Conservation (phyloP, 306 rosid species). For the Senna tora region DNA sequence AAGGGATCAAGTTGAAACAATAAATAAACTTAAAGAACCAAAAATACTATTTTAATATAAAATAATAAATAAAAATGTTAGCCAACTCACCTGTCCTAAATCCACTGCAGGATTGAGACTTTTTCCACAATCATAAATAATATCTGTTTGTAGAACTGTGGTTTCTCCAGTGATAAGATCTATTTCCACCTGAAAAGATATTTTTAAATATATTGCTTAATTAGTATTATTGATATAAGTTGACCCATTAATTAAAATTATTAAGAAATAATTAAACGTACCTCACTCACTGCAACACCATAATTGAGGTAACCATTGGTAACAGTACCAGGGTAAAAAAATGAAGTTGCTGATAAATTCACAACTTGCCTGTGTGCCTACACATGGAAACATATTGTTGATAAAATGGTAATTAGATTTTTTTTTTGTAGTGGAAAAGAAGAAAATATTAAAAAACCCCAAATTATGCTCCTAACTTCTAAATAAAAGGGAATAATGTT, state of each 20-base stretch:
- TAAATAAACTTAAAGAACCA: neutral
- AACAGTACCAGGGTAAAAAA: conserved; percentile 48
- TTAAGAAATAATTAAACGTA: conserved; percentile 23
- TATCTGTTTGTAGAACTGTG: conserved; percentile 67
- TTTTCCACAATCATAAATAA: conserved; percentile 91
- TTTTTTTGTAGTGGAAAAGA: neutral
- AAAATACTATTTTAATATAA: too few relatives aligned
- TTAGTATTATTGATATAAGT: neutral
- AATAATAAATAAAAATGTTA: neutral
- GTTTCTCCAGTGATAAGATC: conserved; percentile 85
- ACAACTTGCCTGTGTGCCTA: conserved; percentile 75
- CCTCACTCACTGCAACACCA: conserved; percentile 96
- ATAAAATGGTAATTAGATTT: conserved; percentile 3
- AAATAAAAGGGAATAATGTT: neutral
- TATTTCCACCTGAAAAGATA: conserved; percentile 74
- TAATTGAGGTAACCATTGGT: conserved; percentile 63
- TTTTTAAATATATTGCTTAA: neutral
- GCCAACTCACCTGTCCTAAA: conserved; percentile 79
- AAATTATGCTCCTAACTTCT: conserved; percentile 6
- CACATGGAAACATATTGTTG: conserved; percentile 35
- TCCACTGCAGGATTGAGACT: conserved; percentile 97
- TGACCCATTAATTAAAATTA: too few relatives aligned
- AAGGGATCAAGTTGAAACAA: neutral
- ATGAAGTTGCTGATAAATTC: conserved; percentile 75
- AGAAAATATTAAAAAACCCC: too few relatives aligned